phyloP scores from a whole-genome alignment of 2,329 filamentous ascomycete genomes.

The Ambrosiella beaveri region DNA sequence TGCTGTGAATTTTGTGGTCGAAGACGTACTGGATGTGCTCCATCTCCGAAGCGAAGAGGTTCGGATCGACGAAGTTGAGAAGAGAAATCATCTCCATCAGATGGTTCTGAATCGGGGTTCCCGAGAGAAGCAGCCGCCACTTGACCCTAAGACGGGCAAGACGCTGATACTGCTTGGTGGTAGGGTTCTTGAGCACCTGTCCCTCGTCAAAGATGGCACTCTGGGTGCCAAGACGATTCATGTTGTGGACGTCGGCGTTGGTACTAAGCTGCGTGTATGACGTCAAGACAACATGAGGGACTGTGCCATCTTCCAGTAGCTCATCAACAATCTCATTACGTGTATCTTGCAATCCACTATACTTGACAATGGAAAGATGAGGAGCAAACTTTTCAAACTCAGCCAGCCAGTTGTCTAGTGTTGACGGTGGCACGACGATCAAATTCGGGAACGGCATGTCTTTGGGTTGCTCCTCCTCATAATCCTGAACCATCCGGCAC shows the following conservation, averaged over 20 bases:
- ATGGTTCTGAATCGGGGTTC: constrained; percentile 90
- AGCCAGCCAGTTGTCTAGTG: constrained; percentile 85
- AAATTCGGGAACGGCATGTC: constrained; percentile 52
- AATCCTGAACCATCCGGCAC: constrained; percentile 59
- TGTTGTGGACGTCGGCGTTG: constrained; percentile 31
- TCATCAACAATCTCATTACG: constrained; percentile 50
- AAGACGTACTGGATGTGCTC: constrained; percentile 77
- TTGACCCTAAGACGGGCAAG: constrained; percentile 58
- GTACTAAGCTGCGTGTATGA: constrained; percentile 43
- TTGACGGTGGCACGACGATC: constrained; percentile 82
- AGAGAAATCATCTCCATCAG: constrained; percentile 80
- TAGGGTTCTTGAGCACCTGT: constrained; percentile 78
- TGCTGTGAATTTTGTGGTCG: constrained; percentile 75
- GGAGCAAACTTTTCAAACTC: constrained; percentile 85
- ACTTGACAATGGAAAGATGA: constrained; percentile 53
- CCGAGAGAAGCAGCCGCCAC: constrained; percentile 70
- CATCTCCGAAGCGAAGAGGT: constrained; percentile 53
- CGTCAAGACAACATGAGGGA: constrained; percentile 43
- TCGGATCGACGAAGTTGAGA: constrained; percentile 83
- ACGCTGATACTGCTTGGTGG: constrained; percentile 64
- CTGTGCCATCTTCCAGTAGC: constrained; percentile 31
- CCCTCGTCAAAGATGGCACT: constrained; percentile 78
- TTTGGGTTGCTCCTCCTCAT: constrained; percentile 19
- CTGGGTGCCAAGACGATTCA: constrained; percentile 32
- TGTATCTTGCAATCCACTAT: constrained; percentile 47